These are phyloP conservation scores for Saccharomyces hybrid DNA, from an alignment of 1,139 yeast genomes.

Conservation along the genomic window DNA sequence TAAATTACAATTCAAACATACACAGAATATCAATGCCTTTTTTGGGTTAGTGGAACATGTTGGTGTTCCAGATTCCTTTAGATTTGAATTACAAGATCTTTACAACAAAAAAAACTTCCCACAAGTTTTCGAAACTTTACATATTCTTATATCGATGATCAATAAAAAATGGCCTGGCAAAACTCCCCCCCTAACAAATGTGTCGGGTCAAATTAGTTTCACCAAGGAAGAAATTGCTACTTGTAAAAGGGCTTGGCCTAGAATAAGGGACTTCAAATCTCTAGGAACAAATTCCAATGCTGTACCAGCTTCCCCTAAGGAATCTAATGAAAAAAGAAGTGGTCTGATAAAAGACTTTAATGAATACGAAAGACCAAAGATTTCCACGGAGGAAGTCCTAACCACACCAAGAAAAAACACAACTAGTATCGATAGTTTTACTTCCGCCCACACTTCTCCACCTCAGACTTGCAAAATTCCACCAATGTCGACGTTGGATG, in stretches of 20 bases:
- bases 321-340: background rate
- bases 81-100: constrained; percentile 85
- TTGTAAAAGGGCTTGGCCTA: constrained; percentile 49
- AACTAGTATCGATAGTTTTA: background rate
- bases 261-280: constrained; percentile 54
- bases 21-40: constrained; percentile 86
- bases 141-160: constrained; percentile 72
- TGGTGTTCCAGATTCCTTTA: constrained; percentile 76
- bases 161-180: constrained; percentile 35
- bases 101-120: constrained; percentile 91
- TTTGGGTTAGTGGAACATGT: constrained; percentile 63
- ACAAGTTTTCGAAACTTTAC: constrained; percentile 87
- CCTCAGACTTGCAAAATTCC: background rate
- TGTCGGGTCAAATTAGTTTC: constrained; percentile 58
- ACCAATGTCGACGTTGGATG: background rate
- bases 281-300: constrained; percentile 17
- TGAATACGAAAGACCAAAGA: constrained; percentile 2
- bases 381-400: background rate
- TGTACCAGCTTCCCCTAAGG: constrained; percentile 7
- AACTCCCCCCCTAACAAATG: constrained; percentile 55
- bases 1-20: constrained; percentile 75
- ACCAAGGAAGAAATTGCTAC: constrained; percentile 59
- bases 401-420: constrained; percentile 5
- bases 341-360: constrained; percentile 24
- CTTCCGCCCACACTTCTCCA: background rate